These are phyloP conservation scores for Fragaria nilgerrensis DNA, from an alignment of 306 rosid genomes.

Conservation along the genomic window DNA sequence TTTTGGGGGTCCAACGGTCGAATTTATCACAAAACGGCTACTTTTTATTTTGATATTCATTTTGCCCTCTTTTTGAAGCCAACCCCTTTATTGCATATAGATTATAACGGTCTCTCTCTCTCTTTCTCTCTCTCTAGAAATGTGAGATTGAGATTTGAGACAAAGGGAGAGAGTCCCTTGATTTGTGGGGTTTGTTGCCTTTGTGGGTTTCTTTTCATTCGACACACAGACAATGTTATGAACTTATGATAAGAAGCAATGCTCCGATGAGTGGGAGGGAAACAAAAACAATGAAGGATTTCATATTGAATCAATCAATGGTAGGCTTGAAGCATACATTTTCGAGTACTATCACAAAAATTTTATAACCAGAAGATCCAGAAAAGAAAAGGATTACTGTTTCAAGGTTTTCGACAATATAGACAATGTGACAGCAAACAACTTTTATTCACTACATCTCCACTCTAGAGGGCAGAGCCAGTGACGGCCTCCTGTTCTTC, in stretches of 20 bases:
- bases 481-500: conserved; percentile 58
- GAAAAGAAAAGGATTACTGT: neutral
- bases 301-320: neutral
- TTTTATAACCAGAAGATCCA: neutral
- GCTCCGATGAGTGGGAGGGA: neutral
- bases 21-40: conserved; percentile 73
- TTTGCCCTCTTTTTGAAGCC: conserved; percentile 4
- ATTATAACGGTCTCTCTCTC: conserved; percentile 17
- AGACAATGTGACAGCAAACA: conserved; percentile 19
- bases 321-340: conserved; percentile 48
- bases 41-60: conserved; percentile 3
- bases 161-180: neutral
- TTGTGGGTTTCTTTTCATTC: neutral
- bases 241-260: neutral
- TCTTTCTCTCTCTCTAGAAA: neutral
- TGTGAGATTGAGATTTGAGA: neutral
- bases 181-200: neutral
- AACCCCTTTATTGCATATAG: neutral
- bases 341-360: conserved; percentile 14
- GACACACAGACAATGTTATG: neutral
- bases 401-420: conserved; percentile 11
- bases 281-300: neutral
- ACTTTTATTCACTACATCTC: conserved; percentile 38
- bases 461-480: conserved; percentile 62
- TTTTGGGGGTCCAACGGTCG: conserved; percentile 76